Evolutionary conservation across 495 filamentous ascomycete species (phyloP), one percentile per base, ranked within the genome.

Genomic region (Acidomyces sp.): DNA sequence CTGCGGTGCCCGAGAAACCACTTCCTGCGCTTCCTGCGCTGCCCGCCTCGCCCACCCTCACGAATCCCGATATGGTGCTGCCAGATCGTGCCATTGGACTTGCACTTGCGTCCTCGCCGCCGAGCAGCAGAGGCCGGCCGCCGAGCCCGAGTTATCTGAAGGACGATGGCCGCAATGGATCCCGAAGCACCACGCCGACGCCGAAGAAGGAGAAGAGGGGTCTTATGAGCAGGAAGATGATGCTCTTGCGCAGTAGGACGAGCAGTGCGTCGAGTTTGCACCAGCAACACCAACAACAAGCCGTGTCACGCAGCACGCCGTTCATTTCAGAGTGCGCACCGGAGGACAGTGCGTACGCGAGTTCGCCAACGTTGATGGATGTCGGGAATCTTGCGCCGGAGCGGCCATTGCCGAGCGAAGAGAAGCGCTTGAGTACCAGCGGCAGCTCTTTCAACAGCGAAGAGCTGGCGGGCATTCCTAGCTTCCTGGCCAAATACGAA

Each of bases 51-150:
- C 86, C 86, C 31, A 90, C 86, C 6, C 63, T 94, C 43, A 86
- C 84, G n/a, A 85, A 92, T 59, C 84, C 85, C 25, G 85, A 90
- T 58, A 86, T 94, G 84, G 92, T 94, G 45, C 67, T 94, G 27
- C 86, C 86, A 26, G 67, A 70, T 37, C n/a, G n/a, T n/a, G 22
- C 60, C 61, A 16, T 39, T 22, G 34, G 39, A 9, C 21, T 23
- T 2, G 9, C 41, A 10, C 3, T 28, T 5, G 4, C 40, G 16
- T 37, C 41, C 4, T 49, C 50, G 3, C 37, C 50, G 1, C 26
- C 45, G 32, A 30, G 34, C 4, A 30, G 20, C 9, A 13, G 19
- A 10, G 16, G 24, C 4, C 13, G 42, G 12, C 44, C 48, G 22
- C 48, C 48, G 37, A 51, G 48, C 25, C 37, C 43, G 32, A 38